Conservation (phyloP, 2,329 filamentous ascomycete species). For the Ceratocystis harringtonii region DNA sequence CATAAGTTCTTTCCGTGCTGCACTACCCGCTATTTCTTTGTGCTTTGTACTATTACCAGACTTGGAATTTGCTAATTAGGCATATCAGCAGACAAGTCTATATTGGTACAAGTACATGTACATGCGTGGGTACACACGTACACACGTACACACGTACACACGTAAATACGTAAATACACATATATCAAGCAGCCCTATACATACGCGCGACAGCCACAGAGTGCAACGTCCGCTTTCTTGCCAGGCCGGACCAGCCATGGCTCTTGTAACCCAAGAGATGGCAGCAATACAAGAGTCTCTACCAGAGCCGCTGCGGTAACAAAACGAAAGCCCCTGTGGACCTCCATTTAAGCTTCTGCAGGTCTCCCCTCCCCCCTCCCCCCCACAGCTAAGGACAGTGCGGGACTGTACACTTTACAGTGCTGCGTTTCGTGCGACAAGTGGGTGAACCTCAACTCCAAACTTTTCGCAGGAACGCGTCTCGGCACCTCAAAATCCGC, state of each 20-base stretch:
- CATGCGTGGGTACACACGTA: background rate
- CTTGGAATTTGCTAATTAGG: too few relatives aligned
- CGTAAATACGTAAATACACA: background rate
- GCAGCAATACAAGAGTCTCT: too few relatives aligned
- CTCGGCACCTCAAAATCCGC: background rate
- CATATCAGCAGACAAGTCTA: background rate
- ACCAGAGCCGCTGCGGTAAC: background rate
- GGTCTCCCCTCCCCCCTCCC: background rate
- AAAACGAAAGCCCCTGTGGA: background rate
- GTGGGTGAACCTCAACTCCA: background rate
- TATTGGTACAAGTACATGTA: background rate
- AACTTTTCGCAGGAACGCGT: conserved; percentile 11
- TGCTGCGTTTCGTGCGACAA: background rate
- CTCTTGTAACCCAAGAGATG: too few relatives aligned
- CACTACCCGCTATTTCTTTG: background rate
- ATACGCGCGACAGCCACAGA: too few relatives aligned
- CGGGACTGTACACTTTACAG: background rate
- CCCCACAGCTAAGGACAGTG: background rate
- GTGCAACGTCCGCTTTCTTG: too few relatives aligned
- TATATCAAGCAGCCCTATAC: too few relatives aligned
- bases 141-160: background rate
- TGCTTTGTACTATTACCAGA: too few relatives aligned
- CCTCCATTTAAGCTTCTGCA: background rate
- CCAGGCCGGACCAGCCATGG: too few relatives aligned
- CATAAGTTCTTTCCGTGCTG: background rate